Percentiles rank a stretch among this genome's conserved stretches.
phyloP scores from a whole-genome alignment of 2,329 filamentous ascomycete species.

The Exophiala bonariae region DNA sequence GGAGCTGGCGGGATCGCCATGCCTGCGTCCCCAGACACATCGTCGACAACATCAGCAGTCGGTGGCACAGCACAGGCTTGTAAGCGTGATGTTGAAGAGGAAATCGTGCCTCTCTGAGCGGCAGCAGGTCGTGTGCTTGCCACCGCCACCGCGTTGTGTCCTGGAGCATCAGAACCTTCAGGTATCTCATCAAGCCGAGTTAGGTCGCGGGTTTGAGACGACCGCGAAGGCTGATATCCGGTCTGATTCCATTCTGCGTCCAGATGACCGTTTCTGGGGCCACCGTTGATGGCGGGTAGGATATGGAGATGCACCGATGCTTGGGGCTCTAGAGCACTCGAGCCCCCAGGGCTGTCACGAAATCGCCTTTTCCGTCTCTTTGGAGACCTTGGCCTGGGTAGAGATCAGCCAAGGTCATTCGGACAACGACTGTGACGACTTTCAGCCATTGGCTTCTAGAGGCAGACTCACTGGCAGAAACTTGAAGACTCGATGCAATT shows the following conservation, averaged over 20 bases:
- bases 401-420: neutral
- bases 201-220: too few relatives aligned
- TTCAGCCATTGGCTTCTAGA: neutral
- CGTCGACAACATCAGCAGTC: neutral
- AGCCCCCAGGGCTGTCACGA: neutral
- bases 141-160: neutral
- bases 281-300: neutral
- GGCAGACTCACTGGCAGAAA: neutral
- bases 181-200: too few relatives aligned
- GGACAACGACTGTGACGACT: neutral
- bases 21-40: neutral
- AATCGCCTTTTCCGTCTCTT: neutral
- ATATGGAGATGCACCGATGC: neutral
- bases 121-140: neutral
- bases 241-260: neutral
- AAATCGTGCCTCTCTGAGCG: neutral
- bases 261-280: neutral
- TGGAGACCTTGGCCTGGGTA: neutral
- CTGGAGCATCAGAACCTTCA: too few relatives aligned
- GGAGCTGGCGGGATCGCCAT: neutral
- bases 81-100: neutral
- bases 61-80: neutral
- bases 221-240: neutral
- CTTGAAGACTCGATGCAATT: conserved; percentile 1
- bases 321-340: neutral